Conservation (phyloP, 805 yeast species). For the Pichia exigua region DNA sequence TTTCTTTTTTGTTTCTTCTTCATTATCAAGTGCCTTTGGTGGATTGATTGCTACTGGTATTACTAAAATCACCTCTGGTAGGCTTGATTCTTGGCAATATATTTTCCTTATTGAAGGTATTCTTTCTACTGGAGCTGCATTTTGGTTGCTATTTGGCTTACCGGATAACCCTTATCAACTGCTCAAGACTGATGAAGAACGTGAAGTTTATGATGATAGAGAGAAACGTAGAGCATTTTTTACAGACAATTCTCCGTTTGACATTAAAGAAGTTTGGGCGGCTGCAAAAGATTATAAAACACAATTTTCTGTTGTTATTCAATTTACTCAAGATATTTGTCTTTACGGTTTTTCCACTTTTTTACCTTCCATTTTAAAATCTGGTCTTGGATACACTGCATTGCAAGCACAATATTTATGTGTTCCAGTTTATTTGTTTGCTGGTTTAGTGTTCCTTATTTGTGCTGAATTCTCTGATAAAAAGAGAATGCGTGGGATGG, state of each 20-base stretch:
- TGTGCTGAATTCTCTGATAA: conserved; percentile 3
- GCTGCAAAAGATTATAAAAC: conserved; percentile 2
- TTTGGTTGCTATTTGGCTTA: conserved; percentile 1
- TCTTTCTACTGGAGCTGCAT: not conserved
- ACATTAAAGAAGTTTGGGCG: conserved; percentile 1
- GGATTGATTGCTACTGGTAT: conserved; percentile 6
- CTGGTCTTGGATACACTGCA: not conserved
- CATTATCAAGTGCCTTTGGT: conserved; percentile 4
- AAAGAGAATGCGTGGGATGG: not conserved
- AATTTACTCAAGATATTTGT: conserved; percentile 4
- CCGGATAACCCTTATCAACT: conserved; percentile 1
- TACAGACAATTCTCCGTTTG: not conserved
- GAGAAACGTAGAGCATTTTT: conserved; percentile 1
- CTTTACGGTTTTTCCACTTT: conserved; percentile 6
- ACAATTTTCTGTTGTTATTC: not conserved
- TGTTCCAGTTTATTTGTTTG: conserved; percentile 3
- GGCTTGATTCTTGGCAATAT: conserved; percentile 1
- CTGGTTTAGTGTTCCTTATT: conserved; percentile 1
- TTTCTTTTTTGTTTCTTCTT: conserved; percentile 3
- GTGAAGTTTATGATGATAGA: conserved; percentile 1
- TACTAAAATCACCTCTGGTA: not conserved
- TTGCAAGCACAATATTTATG: conserved; percentile 2
- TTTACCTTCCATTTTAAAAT: conserved; percentile 4
- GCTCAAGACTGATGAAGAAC: conserved; percentile 3
- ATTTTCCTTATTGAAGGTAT: conserved; percentile 4